Evolutionary conservation across 495 filamentous ascomycete genomes (phyloP).

Genomic region (Talaromyces proteolyticus): DNA sequence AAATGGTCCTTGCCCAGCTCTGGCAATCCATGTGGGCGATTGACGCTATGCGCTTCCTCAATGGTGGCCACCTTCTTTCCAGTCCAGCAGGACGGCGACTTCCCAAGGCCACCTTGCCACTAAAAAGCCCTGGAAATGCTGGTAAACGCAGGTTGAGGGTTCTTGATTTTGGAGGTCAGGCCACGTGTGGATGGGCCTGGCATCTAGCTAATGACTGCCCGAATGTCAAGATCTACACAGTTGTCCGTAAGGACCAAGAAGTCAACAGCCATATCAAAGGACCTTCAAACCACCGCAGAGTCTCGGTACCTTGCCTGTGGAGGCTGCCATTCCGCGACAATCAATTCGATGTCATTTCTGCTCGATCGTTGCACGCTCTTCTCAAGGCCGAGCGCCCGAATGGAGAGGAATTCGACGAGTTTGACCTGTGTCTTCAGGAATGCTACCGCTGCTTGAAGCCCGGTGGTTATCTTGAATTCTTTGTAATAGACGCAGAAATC

Average conservation of each 20-base stretch:
- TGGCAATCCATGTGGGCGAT: slow-evolving; percentile 72
- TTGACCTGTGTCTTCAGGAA: slow-evolving; percentile 77
- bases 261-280: slow-evolving; percentile 68
- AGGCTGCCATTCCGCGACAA: slow-evolving; percentile 80
- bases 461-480: slow-evolving; percentile 87
- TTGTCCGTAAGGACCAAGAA: slow-evolving; percentile 62
- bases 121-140: slow-evolving; percentile 1
- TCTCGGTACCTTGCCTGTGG: slow-evolving; percentile 68
- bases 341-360: slow-evolving; percentile 89
- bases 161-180: slow-evolving; percentile 83
- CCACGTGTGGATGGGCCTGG: slow-evolving; percentile 93
- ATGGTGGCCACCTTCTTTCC: slow-evolving; percentile 74
- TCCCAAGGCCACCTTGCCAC: slow-evolving; percentile 12
- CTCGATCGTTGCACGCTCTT: slow-evolving; percentile 77
- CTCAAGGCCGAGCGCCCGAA: slow-evolving; percentile 58
- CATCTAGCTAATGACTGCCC: slow-evolving; percentile 78
- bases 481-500: slow-evolving; percentile 81
- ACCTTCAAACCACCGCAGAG: slow-evolving; percentile 78
- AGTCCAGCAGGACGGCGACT: slow-evolving; percentile 65
- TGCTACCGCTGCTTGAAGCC: slow-evolving; percentile 88
- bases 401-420: slow-evolving; percentile 67
- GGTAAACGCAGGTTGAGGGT: slow-evolving; percentile 46
- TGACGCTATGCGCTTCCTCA: slow-evolving; percentile 67
- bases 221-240: slow-evolving; percentile 80
- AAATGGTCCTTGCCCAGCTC: slow-evolving; percentile 72